Conservation (phyloP, 352 stramenopile species). For the Phytophthora pini region DNA sequence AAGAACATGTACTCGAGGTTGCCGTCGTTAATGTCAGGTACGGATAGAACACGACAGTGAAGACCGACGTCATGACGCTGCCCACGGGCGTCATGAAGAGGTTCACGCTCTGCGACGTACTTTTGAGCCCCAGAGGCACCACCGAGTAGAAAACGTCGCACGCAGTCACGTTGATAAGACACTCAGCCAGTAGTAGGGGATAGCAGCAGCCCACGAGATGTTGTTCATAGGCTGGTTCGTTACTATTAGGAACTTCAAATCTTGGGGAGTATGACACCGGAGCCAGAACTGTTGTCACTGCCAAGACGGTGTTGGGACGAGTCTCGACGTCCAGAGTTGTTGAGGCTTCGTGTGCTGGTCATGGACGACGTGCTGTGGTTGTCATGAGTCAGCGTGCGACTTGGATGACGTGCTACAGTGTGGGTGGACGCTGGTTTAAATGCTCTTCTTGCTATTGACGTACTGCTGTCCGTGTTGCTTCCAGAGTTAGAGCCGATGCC, state of each 20-base stretch:
- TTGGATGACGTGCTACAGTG: slow-evolving; percentile 16
- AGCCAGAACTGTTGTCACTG: slow-evolving; percentile 20
- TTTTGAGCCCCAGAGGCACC: slow-evolving; percentile 64
- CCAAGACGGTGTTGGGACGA: slow-evolving; percentile 32
- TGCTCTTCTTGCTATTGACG: slow-evolving; percentile 30
- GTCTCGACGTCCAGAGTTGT: slow-evolving; percentile 17
- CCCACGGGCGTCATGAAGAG: slow-evolving; percentile 66
- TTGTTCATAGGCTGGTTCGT: slow-evolving; percentile 59
- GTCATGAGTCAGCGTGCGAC: slow-evolving; percentile 36
- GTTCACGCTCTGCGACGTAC: slow-evolving; percentile 59
- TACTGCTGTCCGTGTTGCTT: slow-evolving; percentile 36
- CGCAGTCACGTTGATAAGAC: slow-evolving; percentile 66
- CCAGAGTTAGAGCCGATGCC: slow-evolving; percentile 10
- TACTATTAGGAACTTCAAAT: too few relatives aligned
- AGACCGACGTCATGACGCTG: slow-evolving; percentile 63
- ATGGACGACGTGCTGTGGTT: slow-evolving; percentile 27
- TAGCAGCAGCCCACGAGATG: slow-evolving; percentile 54
- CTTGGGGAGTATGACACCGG: slow-evolving; percentile 25
- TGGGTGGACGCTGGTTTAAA: slow-evolving; percentile 44
- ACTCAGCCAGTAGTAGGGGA: slow-evolving; percentile 66
- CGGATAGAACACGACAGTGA: slow-evolving; percentile 70
- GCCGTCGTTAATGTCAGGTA: slow-evolving; percentile 70
- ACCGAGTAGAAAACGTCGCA: slow-evolving; percentile 69
- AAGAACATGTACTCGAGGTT: slow-evolving; percentile 83
- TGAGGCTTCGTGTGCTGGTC: slow-evolving; percentile 34